Percentiles rank a stretch among this genome's conserved stretches.
phyloP scores from a whole-genome alignment of 768 basidiomycete genomes.

The Cubamyces lactineus region DNA sequence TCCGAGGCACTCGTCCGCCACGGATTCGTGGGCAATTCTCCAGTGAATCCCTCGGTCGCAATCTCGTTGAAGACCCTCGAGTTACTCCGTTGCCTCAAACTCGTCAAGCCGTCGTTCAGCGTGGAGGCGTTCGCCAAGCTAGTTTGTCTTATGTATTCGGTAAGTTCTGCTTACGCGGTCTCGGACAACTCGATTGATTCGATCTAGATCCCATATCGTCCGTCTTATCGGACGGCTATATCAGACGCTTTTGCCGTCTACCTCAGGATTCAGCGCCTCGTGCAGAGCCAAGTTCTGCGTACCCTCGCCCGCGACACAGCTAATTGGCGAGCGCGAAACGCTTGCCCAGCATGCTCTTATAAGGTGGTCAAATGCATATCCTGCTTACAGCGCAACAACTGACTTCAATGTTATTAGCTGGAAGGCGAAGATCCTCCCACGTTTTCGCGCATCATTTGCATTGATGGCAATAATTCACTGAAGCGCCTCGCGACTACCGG shows the following conservation, averaged over 20 bases:
- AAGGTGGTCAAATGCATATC: conserved; percentile 28
- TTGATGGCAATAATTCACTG: conserved; percentile 28
- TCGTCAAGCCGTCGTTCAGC: conserved; percentile 26
- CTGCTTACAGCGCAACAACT: not conserved
- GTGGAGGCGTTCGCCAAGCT: conserved; percentile 27
- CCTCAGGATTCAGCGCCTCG: conserved; percentile 30
- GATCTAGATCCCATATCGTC: conserved; percentile 34
- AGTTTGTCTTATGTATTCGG: conserved; percentile 21
- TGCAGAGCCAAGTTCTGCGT: conserved; percentile 29
- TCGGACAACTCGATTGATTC: not conserved
- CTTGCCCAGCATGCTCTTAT: conserved; percentile 43
- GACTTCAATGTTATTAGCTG: conserved; percentile 23
- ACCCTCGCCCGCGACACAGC: conserved; percentile 34
- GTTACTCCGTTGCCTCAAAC: conserved; percentile 10
- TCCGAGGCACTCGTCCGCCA: conserved; percentile 3
- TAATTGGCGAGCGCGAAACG: conserved; percentile 39
- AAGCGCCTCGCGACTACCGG: conserved; percentile 32
- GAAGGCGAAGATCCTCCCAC: conserved; percentile 33
- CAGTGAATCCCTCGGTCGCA: conserved; percentile 8
- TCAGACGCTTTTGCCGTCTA: conserved; percentile 42
- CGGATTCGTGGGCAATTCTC: conserved; percentile 20
- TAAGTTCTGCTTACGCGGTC: conserved; percentile 10
- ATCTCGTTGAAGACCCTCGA: conserved; percentile 26
- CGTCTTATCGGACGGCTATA: conserved; percentile 30
- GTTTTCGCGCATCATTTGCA: conserved; percentile 10